Base-by-base conservation (phyloP, 768 basidiomycete genomes). In the Suillus discolor region DNA sequence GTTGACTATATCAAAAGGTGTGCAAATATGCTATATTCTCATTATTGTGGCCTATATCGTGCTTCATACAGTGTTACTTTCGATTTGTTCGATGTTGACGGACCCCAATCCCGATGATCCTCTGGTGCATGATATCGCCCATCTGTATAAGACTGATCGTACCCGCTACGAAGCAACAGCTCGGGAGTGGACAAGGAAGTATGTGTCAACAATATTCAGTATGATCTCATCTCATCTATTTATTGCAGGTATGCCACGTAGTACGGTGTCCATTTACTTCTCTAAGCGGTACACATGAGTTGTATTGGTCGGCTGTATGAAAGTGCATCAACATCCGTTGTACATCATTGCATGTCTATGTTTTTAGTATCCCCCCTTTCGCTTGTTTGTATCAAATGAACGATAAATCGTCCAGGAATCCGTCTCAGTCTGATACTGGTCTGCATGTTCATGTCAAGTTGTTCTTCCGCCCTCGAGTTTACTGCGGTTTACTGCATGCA, bases 171-270 rank as follows among this genome's bases (percentile, higher is more conserved):
- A 99, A 81, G 93, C 96, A 67, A 99, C 95, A 41, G 97, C 97
- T 34, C 86, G 96, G 82, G 97, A 99, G 85, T 99, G 97, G 97
- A 97, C 97, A 79, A 91, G 97, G 88, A 99, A 99, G 96, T 99
- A 75, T 71, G 93, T 79, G 31, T 28, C 3, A 8, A 0, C 36
- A n/a, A 12, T 53, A 31, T 8, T 36, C 3, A n/a, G 9, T 51
- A 16, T 44, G 45, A 41, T 49, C 34, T 54, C 28, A 16, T 23
- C 65, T 68, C 34, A 70, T 62, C 20, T 28, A 25, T 60, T 36
- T 49, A 4, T 15, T 31, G 31, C 38, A 83, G 82, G 70, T 83
- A 84, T 68, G 83, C 87, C 68, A 87, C 88, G 86, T 87, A 86
- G 78, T 70, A 72, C 63, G 67, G 71, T 75, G 49, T 36, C 62